phyloP scores from a whole-genome alignment of 116 monocot species.

The Phalaenopsis hybrid region DNA sequence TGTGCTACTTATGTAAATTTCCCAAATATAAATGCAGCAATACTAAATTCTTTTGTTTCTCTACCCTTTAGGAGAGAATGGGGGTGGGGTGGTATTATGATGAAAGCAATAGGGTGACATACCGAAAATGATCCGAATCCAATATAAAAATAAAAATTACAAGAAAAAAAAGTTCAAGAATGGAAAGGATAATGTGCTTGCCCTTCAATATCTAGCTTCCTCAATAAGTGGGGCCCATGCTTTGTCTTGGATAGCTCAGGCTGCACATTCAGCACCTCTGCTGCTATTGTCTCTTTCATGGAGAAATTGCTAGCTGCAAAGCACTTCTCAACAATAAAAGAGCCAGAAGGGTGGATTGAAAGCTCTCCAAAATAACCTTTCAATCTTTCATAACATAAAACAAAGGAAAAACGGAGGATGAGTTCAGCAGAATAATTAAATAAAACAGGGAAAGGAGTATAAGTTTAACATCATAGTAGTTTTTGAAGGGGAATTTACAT shows the following conservation, averaged over 20 bases:
- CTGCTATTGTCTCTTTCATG: constrained; percentile 64
- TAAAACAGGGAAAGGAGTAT: background rate
- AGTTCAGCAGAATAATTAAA: background rate
- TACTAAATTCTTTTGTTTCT: background rate
- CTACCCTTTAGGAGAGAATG: background rate
- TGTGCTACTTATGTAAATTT: too few species aligned
- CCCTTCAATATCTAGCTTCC: constrained; percentile 82
- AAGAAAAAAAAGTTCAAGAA: background rate
- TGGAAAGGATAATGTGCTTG: constrained; percentile 15
- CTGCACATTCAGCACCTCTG: constrained; percentile 57
- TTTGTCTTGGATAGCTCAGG: constrained; percentile 64
- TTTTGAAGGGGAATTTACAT: too few species aligned
- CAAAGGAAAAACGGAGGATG: background rate
- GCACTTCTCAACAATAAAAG: constrained; percentile 90
- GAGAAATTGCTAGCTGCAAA: constrained; percentile 60
- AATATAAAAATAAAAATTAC: too few species aligned
- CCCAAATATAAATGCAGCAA: background rate
- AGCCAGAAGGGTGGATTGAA: constrained; percentile 62
- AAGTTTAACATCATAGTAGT: background rate
- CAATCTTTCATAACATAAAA: constrained; percentile 37
- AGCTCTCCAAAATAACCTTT: constrained; percentile 72
- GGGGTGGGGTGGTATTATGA: too few species aligned
- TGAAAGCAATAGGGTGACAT: too few species aligned
- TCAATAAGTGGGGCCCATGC: constrained; percentile 77
- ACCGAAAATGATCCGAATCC: too few species aligned